Percentiles rank a stretch among this genome's conserved stretches.
Evolutionary conservation across 768 basidiomycete species (phyloP).

Genomic region (Tylopilus intermedius): DNA sequence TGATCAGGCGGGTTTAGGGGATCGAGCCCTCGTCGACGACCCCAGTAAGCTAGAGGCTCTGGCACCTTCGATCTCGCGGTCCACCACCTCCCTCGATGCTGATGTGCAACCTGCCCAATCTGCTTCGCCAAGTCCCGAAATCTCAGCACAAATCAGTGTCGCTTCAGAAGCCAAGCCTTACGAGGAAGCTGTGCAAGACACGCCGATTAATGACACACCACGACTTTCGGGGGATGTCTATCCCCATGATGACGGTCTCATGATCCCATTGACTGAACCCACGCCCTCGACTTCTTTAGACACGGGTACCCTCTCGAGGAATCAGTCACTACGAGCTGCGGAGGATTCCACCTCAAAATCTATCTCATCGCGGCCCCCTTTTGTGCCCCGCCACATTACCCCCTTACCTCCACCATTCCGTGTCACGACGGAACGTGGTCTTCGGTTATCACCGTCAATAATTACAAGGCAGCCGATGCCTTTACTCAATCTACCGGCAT

Average conservation of each 20-base stretch:
- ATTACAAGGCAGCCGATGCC: slow-evolving; percentile 43
- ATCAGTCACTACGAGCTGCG: background rate
- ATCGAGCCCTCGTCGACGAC: background rate
- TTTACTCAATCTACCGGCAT: slow-evolving; percentile 45
- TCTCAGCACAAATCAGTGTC: slow-evolving; percentile 3
- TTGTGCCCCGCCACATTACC: slow-evolving; percentile 9
- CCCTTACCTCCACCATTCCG: slow-evolving; percentile 21
- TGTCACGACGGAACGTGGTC: slow-evolving; percentile 32
- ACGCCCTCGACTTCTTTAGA: slow-evolving; percentile 1
- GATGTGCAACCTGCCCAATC: slow-evolving; percentile 6
- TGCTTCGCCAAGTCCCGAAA: slow-evolving; percentile 2
- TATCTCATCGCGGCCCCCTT: slow-evolving; percentile 2
- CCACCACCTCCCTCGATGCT: slow-evolving; percentile 8
- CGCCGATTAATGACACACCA: slow-evolving; percentile 12
- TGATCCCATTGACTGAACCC: slow-evolving; percentile 1
- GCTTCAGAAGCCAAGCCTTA: slow-evolving; percentile 1
- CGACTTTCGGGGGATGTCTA: slow-evolving; percentile 8
- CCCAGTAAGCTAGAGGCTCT: slow-evolving; percentile 14
- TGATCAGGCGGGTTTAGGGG: slow-evolving; percentile 3
- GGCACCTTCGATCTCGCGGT: slow-evolving; percentile 11
- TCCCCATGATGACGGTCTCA: slow-evolving; percentile 11
- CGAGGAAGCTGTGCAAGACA: slow-evolving; percentile 7
- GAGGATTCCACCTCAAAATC: slow-evolving; percentile 1
- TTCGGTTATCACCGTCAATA: slow-evolving; percentile 43
- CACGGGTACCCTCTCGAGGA: background rate